Percentiles rank a stretch among this genome's conserved stretches.
Evolutionary conservation across 2,329 filamentous ascomycete species (phyloP).

Genomic region (Botryotinia globosa): DNA sequence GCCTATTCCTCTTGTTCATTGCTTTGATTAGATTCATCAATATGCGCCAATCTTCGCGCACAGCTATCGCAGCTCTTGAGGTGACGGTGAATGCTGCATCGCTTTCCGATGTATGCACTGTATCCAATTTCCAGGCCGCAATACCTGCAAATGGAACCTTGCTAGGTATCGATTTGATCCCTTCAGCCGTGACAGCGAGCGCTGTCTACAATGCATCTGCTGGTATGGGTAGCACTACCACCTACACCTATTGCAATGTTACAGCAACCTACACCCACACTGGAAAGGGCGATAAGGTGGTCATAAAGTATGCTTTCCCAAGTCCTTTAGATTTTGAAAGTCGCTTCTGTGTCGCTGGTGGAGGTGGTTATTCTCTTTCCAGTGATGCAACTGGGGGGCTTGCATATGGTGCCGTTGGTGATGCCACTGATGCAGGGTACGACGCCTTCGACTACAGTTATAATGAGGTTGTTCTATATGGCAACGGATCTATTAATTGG

Average conservation of each 20-base stretch:
- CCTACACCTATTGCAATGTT: conserved; percentile 46
- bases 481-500: conserved; percentile 35
- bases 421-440: conserved; percentile 51
- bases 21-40: not conserved
- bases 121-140: not conserved
- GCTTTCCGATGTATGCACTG: not conserved
- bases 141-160: conserved; percentile 5
- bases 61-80: conserved; percentile 23
- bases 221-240: conserved; percentile 32
- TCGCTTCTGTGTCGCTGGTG: conserved; percentile 46
- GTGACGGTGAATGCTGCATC: not conserved
- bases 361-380: conserved; percentile 46
- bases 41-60: not conserved
- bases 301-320: conserved; percentile 45
- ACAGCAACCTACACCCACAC: conserved; percentile 47
- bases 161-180: conserved; percentile 29
- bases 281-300: conserved; percentile 40
- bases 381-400: conserved; percentile 42
- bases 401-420: conserved; percentile 47
- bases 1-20: not conserved
- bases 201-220: conserved; percentile 38
- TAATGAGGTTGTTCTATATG: conserved; percentile 41
- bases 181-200: conserved; percentile 41
- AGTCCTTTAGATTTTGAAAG: conserved; percentile 45
- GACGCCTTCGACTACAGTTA: conserved; percentile 44